These are phyloP conservation scores for Coleophoma eucalyptorum DNA, from an alignment of 2,329 filamentous ascomycete genomes.

Conservation along the genomic window DNA sequence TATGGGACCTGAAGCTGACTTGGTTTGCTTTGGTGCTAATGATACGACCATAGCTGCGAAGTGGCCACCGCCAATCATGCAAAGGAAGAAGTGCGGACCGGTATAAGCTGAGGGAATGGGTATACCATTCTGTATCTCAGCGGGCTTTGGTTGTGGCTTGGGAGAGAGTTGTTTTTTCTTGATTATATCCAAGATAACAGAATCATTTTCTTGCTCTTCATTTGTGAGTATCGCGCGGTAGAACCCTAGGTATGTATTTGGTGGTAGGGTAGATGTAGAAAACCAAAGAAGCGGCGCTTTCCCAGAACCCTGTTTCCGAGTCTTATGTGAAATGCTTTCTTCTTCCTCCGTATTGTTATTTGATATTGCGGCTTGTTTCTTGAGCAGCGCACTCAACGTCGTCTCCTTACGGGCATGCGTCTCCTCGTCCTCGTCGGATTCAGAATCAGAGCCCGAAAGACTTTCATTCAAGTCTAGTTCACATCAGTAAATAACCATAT, in stretches of 20 bases:
- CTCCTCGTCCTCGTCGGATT: constrained; percentile 62
- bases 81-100: constrained; percentile 87
- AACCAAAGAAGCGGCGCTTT: constrained; percentile 85
- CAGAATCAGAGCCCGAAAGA: constrained; percentile 78
- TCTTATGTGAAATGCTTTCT: constrained; percentile 40
- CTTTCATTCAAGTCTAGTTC: constrained; percentile 74
- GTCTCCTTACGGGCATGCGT: constrained; percentile 56
- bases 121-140: constrained; percentile 54
- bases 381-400: constrained; percentile 72
- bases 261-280: constrained; percentile 67
- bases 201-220: constrained; percentile 63
- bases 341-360: constrained; percentile 38
- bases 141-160: constrained; percentile 40
- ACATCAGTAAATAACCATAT: background rate
- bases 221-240: constrained; percentile 79
- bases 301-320: constrained; percentile 50
- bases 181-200: constrained; percentile 62
- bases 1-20: constrained; percentile 63
- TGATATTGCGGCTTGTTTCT: constrained; percentile 74
- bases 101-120: constrained; percentile 54
- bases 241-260: constrained; percentile 77
- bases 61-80: constrained; percentile 97
- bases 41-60: constrained; percentile 97
- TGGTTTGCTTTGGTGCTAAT: constrained; percentile 73
- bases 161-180: constrained; percentile 74